Evolutionary conservation across 345 rosid genomes (phyloP), one percentile per base, ranked within the genome.

Genomic region (Populus tremula): DNA sequence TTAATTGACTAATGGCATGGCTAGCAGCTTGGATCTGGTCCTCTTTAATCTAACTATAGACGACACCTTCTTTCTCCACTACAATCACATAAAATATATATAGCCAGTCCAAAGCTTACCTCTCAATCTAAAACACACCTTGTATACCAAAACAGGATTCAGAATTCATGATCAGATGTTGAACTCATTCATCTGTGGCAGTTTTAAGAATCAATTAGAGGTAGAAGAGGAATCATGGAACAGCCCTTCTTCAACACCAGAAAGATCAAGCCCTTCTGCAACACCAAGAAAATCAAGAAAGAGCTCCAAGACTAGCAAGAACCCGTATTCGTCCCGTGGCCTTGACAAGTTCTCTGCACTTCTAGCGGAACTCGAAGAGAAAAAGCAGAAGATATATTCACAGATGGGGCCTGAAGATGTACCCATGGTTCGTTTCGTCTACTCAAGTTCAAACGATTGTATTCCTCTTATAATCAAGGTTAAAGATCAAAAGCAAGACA

Each of bases 321-420:
- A 94, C 88, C 98, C 97, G 0, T 93, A 86, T 76, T 86, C 98
- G 2, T 76, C 67, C 12, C 92, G 87, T 6, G 97, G 98, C 43
- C 93, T 89, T 3, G 97, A 90, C 71, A 91, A 90, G 76, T 93
- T 93, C 86, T 85, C 93, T 1, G 84, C 87, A 18, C 94, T 91
- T 31, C 47, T 90, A 75, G 82, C 91, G 0, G 88, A 88, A 11
- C 91, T 93, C 1, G 90, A 89, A 35, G 87, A 87, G 85, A 90
- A 86, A 80, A 85, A 82, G 78, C 87, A 86, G 76, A 76, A 75
- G 85, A 89, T 94, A 14, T 89, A 88, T 80, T 86, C 93, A 0
- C 82, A 87, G 39, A 75, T 81, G 50, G 86, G 84, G 29, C 78
- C 93, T 8, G 74, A 77, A 12, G 88, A 90, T 1, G 79, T 85